Conservation (phyloP, 1,284 basidiomycete species). For the Malassezia dermatis region DNA sequence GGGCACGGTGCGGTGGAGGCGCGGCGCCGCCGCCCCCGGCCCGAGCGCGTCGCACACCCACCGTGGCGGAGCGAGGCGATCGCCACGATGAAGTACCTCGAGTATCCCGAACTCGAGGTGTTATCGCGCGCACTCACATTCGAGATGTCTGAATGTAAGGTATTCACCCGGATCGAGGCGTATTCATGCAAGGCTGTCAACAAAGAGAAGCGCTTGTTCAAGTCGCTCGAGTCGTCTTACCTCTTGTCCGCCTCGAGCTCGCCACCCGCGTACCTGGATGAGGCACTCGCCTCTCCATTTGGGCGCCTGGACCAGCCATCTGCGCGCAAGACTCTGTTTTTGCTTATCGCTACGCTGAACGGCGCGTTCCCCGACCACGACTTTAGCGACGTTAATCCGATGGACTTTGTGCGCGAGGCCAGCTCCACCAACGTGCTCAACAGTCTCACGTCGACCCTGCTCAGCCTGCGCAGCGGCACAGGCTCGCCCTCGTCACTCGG, state of each 20-base stretch:
- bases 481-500: constrained; percentile 34
- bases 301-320: constrained; percentile 51
- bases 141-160: constrained; percentile 70
- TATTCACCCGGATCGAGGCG: constrained; percentile 86
- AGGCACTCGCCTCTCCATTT: constrained; percentile 38
- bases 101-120: constrained; percentile 66
- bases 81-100: constrained; percentile 75
- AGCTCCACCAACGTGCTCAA: constrained; percentile 41
- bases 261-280: constrained; percentile 41
- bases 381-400: constrained; percentile 81
- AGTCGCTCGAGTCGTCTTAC: constrained; percentile 56
- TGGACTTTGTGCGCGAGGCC: constrained; percentile 65
- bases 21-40: not conserved
- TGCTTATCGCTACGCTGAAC: constrained; percentile 92
- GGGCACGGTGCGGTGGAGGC: not conserved
- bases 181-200: constrained; percentile 97
- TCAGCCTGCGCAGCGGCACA: constrained; percentile 30
- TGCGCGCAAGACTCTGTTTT: constrained; percentile 76
- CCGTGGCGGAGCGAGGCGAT: not conserved
- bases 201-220: constrained; percentile 92
- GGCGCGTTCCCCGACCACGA: constrained; percentile 95
- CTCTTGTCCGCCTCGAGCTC: constrained; percentile 38
- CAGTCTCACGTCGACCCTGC: constrained; percentile 41
- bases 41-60: not conserved
- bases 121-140: constrained; percentile 67